A percentile compares a stretch with the other conserved stretches of the same genome.
Conservation (phyloP, 164 flowering plant genomes). For the Vitis rotundifolia region DNA sequence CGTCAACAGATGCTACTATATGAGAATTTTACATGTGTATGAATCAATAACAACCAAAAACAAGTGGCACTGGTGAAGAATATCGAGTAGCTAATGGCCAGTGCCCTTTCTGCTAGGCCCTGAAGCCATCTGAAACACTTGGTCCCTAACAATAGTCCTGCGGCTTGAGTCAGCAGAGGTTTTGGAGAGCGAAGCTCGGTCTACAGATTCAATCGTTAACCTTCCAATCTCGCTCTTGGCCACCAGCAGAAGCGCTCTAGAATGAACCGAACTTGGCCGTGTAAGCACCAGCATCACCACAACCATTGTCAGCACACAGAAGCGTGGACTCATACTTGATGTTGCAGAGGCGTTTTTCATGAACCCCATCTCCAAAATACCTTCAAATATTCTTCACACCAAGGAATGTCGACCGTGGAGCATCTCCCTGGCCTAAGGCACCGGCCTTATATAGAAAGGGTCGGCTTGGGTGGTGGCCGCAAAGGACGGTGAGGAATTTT, state of each 20-base stretch:
- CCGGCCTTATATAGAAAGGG: background rate
- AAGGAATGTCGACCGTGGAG: background rate
- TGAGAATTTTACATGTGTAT: background rate
- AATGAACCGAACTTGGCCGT: background rate
- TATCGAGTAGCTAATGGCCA: slow-evolving; percentile 16
- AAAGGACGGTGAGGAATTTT: slow-evolving; percentile 22
- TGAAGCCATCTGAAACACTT: slow-evolving; percentile 14
- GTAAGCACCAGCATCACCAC: slow-evolving; percentile 1
- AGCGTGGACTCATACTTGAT: slow-evolving; percentile 15
- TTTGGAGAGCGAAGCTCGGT: background rate
- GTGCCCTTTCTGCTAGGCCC: slow-evolving; percentile 35
- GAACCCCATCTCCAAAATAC: background rate
- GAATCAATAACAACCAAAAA: background rate
- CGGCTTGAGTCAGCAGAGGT: background rate
- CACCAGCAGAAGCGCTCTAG: slow-evolving; percentile 5
- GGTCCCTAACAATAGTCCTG: background rate
- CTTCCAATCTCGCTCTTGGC: background rate
- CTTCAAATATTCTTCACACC: no score
- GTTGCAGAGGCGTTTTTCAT: background rate
- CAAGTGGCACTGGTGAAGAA: background rate
- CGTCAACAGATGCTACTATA: no score
- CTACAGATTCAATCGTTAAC: background rate
- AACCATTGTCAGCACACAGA: background rate
- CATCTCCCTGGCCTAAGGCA: slow-evolving; percentile 17
- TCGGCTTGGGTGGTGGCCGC: slow-evolving; percentile 3